These are phyloP conservation scores for Arthrinium puccinioides DNA, from an alignment of 2,329 filamentous ascomycete species.

Conservation along the genomic window DNA sequence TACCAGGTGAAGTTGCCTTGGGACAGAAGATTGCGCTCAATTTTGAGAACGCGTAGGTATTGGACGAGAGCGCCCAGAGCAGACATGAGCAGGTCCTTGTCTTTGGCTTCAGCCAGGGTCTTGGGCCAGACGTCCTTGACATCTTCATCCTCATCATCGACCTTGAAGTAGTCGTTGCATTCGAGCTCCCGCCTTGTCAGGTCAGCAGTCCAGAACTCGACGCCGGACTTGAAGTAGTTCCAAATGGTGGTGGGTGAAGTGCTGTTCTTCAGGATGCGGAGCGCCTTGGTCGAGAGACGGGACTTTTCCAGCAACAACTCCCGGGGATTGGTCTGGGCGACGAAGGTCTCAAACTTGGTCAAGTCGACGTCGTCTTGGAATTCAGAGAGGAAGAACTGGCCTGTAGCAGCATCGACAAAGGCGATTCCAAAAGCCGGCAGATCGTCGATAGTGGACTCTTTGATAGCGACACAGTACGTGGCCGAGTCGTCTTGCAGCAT, in stretches of 20 bases:
- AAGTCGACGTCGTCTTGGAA: conserved; percentile 89
- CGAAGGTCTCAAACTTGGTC: conserved; percentile 94
- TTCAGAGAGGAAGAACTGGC: conserved; percentile 87
- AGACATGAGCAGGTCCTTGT: conserved; percentile 82
- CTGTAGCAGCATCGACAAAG: conserved; percentile 92
- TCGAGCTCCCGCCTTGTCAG: conserved; percentile 75
- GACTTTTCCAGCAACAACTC: conserved; percentile 88
- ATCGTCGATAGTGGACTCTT: conserved; percentile 67
- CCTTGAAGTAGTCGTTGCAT: conserved; percentile 70
- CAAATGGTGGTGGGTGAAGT: conserved; percentile 88
- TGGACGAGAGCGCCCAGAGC: conserved; percentile 83
- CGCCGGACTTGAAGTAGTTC: conserved; percentile 82
- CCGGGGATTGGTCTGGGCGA: conserved; percentile 83
- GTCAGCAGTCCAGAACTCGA: conserved; percentile 88
- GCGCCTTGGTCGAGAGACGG: conserved; percentile 74
- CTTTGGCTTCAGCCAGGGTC: conserved; percentile 60
- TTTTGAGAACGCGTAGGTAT: conserved; percentile 79
- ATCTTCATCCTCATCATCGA: conserved; percentile 42
- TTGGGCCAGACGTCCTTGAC: conserved; percentile 75
- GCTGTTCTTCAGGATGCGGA: conserved; percentile 94
- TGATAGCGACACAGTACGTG: conserved; percentile 92
- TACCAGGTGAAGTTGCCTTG: conserved; percentile 90
- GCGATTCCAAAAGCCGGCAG: conserved; percentile 82
- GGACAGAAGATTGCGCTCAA: conserved; percentile 79
- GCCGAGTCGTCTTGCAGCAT: conserved; percentile 99